These are phyloP conservation scores for Heterobasidion occidentale DNA, from an alignment of 1,284 basidiomycete species.

Conservation along the genomic window DNA sequence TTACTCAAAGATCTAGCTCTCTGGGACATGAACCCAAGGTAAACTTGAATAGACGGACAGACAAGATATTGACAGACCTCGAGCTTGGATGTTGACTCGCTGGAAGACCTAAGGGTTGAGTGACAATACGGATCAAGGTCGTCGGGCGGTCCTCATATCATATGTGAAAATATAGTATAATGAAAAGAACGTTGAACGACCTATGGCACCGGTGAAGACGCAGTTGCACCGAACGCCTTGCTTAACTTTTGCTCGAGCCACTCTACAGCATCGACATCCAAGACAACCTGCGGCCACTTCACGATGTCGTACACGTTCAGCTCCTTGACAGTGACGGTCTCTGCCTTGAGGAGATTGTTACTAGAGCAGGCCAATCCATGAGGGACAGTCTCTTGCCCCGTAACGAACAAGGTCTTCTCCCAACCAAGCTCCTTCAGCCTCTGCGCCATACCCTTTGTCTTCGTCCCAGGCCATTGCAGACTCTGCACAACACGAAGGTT, in stretches of 20 bases:
- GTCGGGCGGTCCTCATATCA: not conserved
- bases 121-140: no score
- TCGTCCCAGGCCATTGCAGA: conserved; percentile 63
- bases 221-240: conserved; percentile 16
- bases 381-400: conserved; percentile 52
- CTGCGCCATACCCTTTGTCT: conserved; percentile 55
- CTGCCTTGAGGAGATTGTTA: conserved; percentile 57
- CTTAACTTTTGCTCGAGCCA: conserved; percentile 57
- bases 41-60: no score
- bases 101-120: no score
- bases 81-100: no score
- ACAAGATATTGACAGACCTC: no score
- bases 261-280: conserved; percentile 67
- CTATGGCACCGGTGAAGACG: not conserved
- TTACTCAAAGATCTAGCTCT: no score
- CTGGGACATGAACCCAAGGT: no score
- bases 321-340: conserved; percentile 54
- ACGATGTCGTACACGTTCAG: conserved; percentile 73
- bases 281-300: conserved; percentile 64
- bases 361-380: conserved; percentile 48
- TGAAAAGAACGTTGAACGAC: not conserved
- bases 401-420: conserved; percentile 64
- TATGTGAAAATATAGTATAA: not conserved
- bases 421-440: conserved; percentile 56
- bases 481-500: conserved; percentile 69